phyloP scores from a whole-genome alignment of 1,284 basidiomycete species.

The Inonotus obliquus region DNA sequence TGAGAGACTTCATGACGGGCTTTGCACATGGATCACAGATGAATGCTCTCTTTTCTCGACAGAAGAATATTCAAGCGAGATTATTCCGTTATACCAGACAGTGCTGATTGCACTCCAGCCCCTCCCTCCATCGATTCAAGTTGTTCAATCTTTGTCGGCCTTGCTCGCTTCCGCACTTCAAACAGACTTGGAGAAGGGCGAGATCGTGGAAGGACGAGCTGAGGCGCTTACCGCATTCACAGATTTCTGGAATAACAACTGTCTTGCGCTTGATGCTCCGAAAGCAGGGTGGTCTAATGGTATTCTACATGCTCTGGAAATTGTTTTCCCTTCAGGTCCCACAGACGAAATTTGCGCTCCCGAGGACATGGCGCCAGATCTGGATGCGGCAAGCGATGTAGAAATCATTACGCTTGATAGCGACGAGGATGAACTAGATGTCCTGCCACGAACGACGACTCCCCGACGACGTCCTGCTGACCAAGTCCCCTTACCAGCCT shows the following conservation, averaged over 20 bases:
- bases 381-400: background rate
- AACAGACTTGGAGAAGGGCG: conserved; percentile 9
- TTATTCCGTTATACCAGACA: conserved; percentile 20
- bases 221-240: conserved; percentile 19
- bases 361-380: background rate
- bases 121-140: conserved; percentile 9
- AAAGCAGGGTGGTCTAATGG: conserved; percentile 15
- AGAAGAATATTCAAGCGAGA: conserved; percentile 48
- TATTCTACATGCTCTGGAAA: conserved; percentile 1
- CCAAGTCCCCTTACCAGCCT: conserved; percentile 9
- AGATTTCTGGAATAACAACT: conserved; percentile 19
- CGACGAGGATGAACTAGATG: conserved; percentile 10
- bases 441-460: conserved; percentile 12
- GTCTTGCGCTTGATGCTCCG: conserved; percentile 10
- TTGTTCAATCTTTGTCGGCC: conserved; percentile 15
- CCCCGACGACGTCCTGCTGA: conserved; percentile 7
- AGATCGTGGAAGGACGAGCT: background rate
- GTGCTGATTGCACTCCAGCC: conserved; percentile 18
- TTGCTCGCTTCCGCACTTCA: conserved; percentile 19
- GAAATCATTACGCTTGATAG: background rate
- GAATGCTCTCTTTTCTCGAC: conserved; percentile 42
- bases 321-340: conserved; percentile 1
- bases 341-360: background rate
- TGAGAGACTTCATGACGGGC: conserved; percentile 46
- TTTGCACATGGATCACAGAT: conserved; percentile 62